Conservation (phyloP, 2,329 filamentous ascomycete genomes). For the Colletotrichum sp. region DNA sequence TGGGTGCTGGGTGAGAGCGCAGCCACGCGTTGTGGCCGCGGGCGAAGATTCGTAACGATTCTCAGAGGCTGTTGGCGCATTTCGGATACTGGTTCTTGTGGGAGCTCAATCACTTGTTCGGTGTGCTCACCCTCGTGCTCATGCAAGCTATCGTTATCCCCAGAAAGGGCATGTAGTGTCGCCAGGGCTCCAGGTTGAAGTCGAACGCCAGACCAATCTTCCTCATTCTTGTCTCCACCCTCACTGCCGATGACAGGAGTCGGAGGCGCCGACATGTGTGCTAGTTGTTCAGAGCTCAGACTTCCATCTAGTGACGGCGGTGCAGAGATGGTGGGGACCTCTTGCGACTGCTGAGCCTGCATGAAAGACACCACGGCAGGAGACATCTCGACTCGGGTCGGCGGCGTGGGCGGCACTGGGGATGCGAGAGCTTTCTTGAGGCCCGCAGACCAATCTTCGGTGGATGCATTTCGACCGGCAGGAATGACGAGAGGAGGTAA, state of each 20-base stretch:
- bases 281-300: constrained; percentile 85
- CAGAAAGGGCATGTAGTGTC: constrained; percentile 76
- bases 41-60: constrained; percentile 49
- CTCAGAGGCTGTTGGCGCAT: constrained; percentile 59
- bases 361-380: constrained; percentile 77
- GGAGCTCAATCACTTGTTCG: constrained; percentile 52
- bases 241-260: constrained; percentile 75
- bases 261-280: constrained; percentile 80
- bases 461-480: constrained; percentile 33
- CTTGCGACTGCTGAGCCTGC: constrained; percentile 63
- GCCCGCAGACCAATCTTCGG: constrained; percentile 47
- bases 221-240: constrained; percentile 58
- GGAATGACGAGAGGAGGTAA: constrained; percentile 62
- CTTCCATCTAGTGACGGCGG: constrained; percentile 92
- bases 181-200: constrained; percentile 83
- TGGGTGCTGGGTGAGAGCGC: constrained; percentile 47
- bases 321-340: constrained; percentile 76
- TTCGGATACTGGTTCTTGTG: constrained; percentile 48
- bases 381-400: constrained; percentile 75
- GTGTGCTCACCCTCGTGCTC: constrained; percentile 69
- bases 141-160: constrained; percentile 52
- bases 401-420: constrained; percentile 68
- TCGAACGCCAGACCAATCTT: constrained; percentile 74
- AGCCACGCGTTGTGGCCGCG: constrained; percentile 30
- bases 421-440: constrained; percentile 59